Base-by-base conservation (phyloP, 371 early-diverging fungal species). In the Mucor sp. region DNA sequence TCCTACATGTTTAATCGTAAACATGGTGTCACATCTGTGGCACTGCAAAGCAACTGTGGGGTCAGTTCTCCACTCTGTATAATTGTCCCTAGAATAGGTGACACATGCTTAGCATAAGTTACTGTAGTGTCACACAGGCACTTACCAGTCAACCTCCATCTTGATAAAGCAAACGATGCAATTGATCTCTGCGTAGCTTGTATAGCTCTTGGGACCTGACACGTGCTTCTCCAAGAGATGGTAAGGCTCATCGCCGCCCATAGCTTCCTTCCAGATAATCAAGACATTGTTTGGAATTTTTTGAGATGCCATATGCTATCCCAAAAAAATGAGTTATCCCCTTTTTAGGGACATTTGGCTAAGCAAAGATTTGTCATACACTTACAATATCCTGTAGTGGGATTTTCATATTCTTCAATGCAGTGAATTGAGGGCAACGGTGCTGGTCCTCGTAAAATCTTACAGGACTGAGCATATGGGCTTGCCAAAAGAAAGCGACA, bases 401-500 rank as follows among this genome's bases (percentile, higher is more conserved):
- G 12, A 41, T 41, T 60, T 60, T 58, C 6, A 32, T 23, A 14
- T 17, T n/a, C 28, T 23, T 35, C n/a, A 6, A 33, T 3, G 48
- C 19, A 27, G 17, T n/a, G 5, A 56, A 56, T 32, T 56, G 32
- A 32, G 57, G 19, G n/a, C 30, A 15, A 9, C 57, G 57, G 6
- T 6, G 17, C 14, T 30, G 15, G 19, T 70, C 70, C 60, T 70
- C 70, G 17, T 43, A 61, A 57, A 66, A 70, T 25, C 70, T 56
- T 9, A 70, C 33, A 23, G 70, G 70, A 21, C 67, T 66, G 17
- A 70, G 57, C 55, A 66, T 41, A 41, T 70, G 70, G 11, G 70
- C 66, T 27, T 70, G 70, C 70, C 70, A 70, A n/a, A 60, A 56
- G 35, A 67, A 70, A 4, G 70, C 70, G 17, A 69, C 28, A 53